Base-by-base conservation (phyloP, 2,329 filamentous ascomycete species). In the Claviceps quebecensis region DNA sequence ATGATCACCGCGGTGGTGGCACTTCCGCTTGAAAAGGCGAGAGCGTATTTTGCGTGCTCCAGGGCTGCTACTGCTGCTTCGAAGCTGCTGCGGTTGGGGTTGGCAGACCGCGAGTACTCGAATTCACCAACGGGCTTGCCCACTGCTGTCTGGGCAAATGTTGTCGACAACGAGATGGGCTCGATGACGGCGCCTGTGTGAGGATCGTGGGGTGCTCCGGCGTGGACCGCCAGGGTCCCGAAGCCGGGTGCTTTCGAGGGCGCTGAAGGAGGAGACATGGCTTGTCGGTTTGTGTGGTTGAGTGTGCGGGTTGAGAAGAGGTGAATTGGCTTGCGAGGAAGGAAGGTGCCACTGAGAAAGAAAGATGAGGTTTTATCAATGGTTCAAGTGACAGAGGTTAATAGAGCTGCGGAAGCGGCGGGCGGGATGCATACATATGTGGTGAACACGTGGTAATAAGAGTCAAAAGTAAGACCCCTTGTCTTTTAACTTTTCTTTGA, bases 61-160 rank as follows among this genome's bases (percentile, higher is more conserved):
- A 98, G 82, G 5, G 89, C 87, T 38, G 93, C 93, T 53, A 98
- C 81, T 54, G 90, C 89, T 54, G 78, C 76, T 74, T 98, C 91
- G 63, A 98, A 97, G 73, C 96, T 94, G 66, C 87, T 80, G 53
- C 93, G 81, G 73, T 98, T 98, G 50, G 93, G 93, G 69, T 98
- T 98, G 56, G 87, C 82, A 63, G 87, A 94, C 56, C 93, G 82
- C 50, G 85, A 89, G 75, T 98, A 98, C 71, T 98, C 93, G 71
- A 90, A 96, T 56, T 74, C 72, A 63, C 93, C 93, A 34, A 97
- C 74, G 1, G 93, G 93, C 68, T 86, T 81, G 57, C 91, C 93
- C 22, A 95, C 89, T 13, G 81, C 79, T 14, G 81, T 83, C 72
- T 98, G 93, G n/a, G 87, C 88, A 65, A 91, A 98, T 5, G 93